Evolutionary conservation across 164 flowering plant genomes (phyloP).

Genomic region (Annona cherimola): DNA sequence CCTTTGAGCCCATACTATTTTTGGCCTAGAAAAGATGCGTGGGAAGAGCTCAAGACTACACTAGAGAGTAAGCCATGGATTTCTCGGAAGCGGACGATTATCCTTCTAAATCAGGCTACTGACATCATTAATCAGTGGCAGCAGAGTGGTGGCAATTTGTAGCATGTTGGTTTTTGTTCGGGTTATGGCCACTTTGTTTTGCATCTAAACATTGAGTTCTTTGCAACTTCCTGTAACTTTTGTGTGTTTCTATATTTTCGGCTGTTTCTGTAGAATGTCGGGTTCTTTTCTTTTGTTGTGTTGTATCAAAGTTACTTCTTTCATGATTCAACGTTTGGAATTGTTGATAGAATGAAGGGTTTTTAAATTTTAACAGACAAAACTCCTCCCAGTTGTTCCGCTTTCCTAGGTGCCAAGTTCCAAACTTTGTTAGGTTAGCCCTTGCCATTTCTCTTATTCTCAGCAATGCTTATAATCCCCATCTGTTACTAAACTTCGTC

Average conservation of each 20-base stretch:
- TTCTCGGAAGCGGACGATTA: conserved; percentile 76
- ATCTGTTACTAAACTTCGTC: too few species aligned
- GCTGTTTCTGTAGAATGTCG: neutral
- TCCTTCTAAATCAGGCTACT: conserved; percentile 94
- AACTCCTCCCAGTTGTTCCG: too few species aligned
- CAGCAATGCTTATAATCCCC: too few species aligned
- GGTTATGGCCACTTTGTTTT: neutral
- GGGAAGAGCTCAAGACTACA: conserved; percentile 80
- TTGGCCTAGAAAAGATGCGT: conserved; percentile 98
- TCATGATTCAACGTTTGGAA: neutral
- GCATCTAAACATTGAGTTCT: neutral
- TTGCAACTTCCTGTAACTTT: neutral
- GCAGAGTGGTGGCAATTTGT: conserved; percentile 68
- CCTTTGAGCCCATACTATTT: conserved; percentile 95
- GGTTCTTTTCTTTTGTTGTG: neutral
- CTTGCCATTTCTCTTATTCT: too few species aligned
- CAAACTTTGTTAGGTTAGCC: too few species aligned
- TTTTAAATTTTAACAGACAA: too few species aligned
- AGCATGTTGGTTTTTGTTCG: conserved; percentile 9
- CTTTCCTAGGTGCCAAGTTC: too few species aligned
- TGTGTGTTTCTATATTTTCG: neutral
- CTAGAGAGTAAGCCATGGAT: conserved; percentile 96
- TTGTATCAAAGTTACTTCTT: neutral
- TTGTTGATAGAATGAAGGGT: too few species aligned
- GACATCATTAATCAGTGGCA: conserved; percentile 97